A percentile compares a stretch with the other conserved stretches of the same genome.
phyloP scores from a whole-genome alignment of 306 rosid species.

The Quercus aquifolioides region DNA sequence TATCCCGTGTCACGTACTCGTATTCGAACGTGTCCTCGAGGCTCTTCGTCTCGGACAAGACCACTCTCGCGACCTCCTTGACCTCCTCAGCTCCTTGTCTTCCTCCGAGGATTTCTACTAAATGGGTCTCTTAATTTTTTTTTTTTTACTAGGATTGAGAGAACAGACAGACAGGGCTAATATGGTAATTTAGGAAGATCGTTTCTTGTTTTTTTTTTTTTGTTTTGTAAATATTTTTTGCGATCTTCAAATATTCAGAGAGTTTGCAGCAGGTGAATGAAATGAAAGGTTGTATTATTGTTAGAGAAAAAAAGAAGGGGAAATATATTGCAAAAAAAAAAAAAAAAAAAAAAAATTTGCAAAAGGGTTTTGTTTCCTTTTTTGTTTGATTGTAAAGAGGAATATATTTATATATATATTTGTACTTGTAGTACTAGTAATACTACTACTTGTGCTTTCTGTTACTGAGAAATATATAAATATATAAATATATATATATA shows the following conservation, averaged over 20 bases:
- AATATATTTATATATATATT: not conserved
- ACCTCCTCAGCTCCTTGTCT: slow-evolving; percentile 40
- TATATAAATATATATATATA: not conserved
- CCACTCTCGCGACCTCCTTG: slow-evolving; percentile 45
- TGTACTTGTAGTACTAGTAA: not conserved
- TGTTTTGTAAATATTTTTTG: slow-evolving; percentile 51
- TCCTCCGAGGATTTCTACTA: slow-evolving; percentile 34
- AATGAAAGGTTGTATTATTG: too few relatives aligned
- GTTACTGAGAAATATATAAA: not conserved
- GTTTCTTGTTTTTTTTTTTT: not conserved
- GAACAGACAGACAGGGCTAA: not conserved
- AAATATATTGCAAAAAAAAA: not conserved
- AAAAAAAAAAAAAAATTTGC: slow-evolving; percentile 6
- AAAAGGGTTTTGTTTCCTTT: slow-evolving; percentile 3
- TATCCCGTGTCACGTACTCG: slow-evolving; percentile 71
- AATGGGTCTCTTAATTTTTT: not conserved
- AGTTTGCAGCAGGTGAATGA: too few relatives aligned
- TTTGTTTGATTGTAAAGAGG: slow-evolving; percentile 35
- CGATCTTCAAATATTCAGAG: slow-evolving; percentile 13
- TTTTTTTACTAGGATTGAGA: not conserved
- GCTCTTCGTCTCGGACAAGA: slow-evolving; percentile 58
- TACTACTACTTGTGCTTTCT: slow-evolving; percentile 9
- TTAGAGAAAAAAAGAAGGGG: not conserved
- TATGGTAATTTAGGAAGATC: slow-evolving; percentile 33
- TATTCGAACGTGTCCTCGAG: slow-evolving; percentile 82